Evolutionary conservation across 2,329 filamentous ascomycete species (phyloP), one percentile per base, ranked within the genome.

Genomic region (Sporothrix humicola): DNA sequence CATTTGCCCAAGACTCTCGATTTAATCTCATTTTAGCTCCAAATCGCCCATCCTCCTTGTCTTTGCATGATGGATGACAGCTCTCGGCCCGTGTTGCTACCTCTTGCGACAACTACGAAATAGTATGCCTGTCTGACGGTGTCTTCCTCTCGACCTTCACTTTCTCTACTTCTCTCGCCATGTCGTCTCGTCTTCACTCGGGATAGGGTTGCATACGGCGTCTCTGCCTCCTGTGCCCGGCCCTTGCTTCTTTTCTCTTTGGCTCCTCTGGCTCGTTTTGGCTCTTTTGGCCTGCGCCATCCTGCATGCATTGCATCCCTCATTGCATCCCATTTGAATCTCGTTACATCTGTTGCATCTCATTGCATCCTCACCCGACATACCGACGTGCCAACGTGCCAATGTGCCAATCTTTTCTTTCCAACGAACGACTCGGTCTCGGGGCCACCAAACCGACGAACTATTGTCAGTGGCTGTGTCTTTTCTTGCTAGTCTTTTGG

Each of bases 261-360:
- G 31, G 31, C 31, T 37, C 31, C 31, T 37, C 23, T 37, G 31
- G 31, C 31, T 37, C 31, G 4, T 37, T 37, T 37, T 37, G 31
- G 31, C 4, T 7, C 7, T 37, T 37, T 37, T 6, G 31, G 31
- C 31, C 31, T 20, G 15, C 48, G 26, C 66, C 48, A 42, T 54
- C 46, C 46, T 68, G 46, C 65, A 68, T 69, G 66, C 66, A 69
- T 69, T 52, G 65, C 59, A 63, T 63, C 37, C 31, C 31, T 37
- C 31, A 5, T 37, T 37, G 31, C 31, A 7, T 37, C 31, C 31
- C 31, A 37, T 37, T 37, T 37, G 31, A 37, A 37, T 37, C 20
- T 23, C 20, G 1, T 23, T 58, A 20, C 23, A 31, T 58, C 12
- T 37, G 31, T 37, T 7, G 31, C 31, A 37, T 37, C 20, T 23